Evolutionary conservation across 345 rosid genomes (phyloP).

Genomic region (Hibiscus syriacus): DNA sequence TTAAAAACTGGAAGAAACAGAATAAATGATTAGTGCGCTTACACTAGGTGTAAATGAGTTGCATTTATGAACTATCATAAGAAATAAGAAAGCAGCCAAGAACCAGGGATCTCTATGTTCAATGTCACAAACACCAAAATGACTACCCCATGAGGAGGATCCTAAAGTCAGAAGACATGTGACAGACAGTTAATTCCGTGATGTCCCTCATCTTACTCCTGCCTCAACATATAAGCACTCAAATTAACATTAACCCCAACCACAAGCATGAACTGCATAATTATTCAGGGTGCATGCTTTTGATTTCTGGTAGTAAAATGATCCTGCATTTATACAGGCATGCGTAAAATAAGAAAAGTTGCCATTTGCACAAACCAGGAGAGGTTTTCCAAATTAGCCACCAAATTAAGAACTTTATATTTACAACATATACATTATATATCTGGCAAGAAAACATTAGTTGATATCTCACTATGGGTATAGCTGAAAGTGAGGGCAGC

Average conservation of each 20-base stretch:
- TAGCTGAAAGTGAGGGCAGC: constrained; percentile 50
- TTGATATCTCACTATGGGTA: constrained; percentile 47
- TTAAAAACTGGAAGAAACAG: not conserved
- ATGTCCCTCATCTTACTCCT: not conserved
- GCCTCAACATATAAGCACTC: not conserved
- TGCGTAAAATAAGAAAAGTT: not conserved
- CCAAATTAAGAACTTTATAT: not conserved
- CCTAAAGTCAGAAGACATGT: not conserved
- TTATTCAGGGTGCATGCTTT: not conserved
- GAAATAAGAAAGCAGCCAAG: not conserved
- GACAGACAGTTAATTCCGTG: not conserved
- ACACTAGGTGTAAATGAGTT: not conserved
- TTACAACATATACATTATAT: not conserved
- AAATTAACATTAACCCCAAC: not conserved
- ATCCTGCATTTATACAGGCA: not conserved
- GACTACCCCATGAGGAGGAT: not conserved
- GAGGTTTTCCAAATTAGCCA: not conserved
- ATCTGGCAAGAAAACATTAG: constrained; percentile 19
- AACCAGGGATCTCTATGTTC: not conserved
- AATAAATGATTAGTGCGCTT: not conserved
- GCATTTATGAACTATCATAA: not conserved
- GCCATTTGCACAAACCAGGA: not conserved
- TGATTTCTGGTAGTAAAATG: not conserved
- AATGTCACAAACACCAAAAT: not conserved
- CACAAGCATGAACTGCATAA: not conserved